Evolutionary conservation across 306 rosid species (phyloP).

Genomic region (Trifolium subterraneum): DNA sequence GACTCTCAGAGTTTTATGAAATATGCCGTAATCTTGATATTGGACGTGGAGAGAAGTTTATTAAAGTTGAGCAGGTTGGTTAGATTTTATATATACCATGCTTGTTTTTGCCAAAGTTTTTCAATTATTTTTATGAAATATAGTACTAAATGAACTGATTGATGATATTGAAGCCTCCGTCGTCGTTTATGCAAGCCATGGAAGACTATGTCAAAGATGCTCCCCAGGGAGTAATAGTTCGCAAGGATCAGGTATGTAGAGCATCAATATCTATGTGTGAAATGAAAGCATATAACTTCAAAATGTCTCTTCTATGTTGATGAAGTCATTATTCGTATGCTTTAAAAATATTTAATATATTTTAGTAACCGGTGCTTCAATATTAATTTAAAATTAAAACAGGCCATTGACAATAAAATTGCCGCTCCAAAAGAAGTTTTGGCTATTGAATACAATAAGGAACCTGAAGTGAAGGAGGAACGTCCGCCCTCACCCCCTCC

Average conservation of each 20-base stretch:
- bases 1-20: slow-evolving; percentile 93
- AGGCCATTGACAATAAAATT: slow-evolving; percentile 65
- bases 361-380: slow-evolving; percentile 25
- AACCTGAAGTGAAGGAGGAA: slow-evolving; percentile 63
- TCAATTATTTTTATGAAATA: neutral
- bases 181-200: slow-evolving; percentile 97
- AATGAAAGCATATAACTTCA: slow-evolving; percentile 5
- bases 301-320: slow-evolving; percentile 13
- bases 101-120: slow-evolving; percentile 33
- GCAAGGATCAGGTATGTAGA: slow-evolving; percentile 81
- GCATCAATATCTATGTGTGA: slow-evolving; percentile 19
- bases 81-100: slow-evolving; percentile 32
- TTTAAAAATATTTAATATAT: neutral
- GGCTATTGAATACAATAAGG: slow-evolving; percentile 82
- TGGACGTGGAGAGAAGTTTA: slow-evolving; percentile 90
- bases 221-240: slow-evolving; percentile 68
- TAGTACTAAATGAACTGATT: slow-evolving; percentile 42
- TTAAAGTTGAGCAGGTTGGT: slow-evolving; percentile 93
- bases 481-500: slow-evolving; percentile 60
- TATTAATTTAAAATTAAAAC: slow-evolving; percentile 43
- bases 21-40: slow-evolving; percentile 85
- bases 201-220: slow-evolving; percentile 96
- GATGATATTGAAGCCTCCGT: slow-evolving; percentile 76
- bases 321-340: slow-evolving; percentile 18
- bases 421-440: slow-evolving; percentile 80